Evolutionary conservation across 257 asterid species (phyloP).

Genomic region (Fraxinus anomala): DNA sequence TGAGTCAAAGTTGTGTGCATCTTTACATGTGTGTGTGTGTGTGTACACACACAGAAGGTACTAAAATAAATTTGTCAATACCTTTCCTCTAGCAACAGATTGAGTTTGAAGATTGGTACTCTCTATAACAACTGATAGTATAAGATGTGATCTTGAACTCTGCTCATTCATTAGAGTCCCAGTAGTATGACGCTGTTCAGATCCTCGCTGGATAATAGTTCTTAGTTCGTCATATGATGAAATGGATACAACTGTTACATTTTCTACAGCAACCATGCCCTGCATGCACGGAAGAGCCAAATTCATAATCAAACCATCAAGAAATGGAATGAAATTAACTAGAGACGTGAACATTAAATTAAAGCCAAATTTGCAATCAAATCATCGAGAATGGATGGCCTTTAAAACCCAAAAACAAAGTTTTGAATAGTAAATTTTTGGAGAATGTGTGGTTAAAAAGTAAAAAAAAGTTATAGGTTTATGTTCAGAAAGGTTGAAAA

Average conservation of each 20-base stretch:
- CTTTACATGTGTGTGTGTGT: constrained; percentile 5
- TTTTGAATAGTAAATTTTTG: too few relatives aligned
- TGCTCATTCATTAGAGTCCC: constrained; percentile 90
- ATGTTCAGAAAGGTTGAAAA: too few relatives aligned
- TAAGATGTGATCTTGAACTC: constrained; percentile 96
- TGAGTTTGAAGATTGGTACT: constrained; percentile 96
- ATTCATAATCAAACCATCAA: constrained; percentile 17
- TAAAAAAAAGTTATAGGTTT: too few relatives aligned
- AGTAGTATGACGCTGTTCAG: constrained; percentile 87
- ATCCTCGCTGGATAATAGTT: constrained; percentile 70
- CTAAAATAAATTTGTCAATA: constrained; percentile 29
- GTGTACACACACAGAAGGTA: neutral
- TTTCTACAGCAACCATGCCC: constrained; percentile 97
- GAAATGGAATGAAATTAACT: constrained; percentile 8
- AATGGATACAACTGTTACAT: constrained; percentile 66
- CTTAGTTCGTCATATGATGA: constrained; percentile 73
- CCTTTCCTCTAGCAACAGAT: constrained; percentile 95
- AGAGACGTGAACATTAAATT: neutral
- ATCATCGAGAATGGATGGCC: too few relatives aligned
- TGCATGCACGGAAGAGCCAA: constrained; percentile 32
- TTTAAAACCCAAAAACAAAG: too few relatives aligned
- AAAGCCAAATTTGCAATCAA: too few relatives aligned
- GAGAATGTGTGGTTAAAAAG: too few relatives aligned
- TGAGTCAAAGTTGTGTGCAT: constrained; percentile 3
- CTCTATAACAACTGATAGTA: constrained; percentile 83